phyloP scores from a whole-genome alignment of 2,329 filamentous ascomycete species.

The Sarocladium strictum region DNA sequence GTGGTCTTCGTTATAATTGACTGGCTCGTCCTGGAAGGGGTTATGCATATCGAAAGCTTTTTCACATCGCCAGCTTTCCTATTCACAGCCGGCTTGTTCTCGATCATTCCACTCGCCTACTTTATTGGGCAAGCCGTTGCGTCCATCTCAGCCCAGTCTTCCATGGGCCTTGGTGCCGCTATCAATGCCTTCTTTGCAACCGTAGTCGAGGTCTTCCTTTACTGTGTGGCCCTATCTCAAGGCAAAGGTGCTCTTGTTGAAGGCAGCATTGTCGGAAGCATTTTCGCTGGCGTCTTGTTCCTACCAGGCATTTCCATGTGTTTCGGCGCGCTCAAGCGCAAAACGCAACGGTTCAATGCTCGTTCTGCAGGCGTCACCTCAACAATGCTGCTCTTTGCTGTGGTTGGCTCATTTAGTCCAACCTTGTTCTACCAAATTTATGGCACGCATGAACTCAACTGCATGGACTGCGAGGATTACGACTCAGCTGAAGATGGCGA shows the following conservation, averaged over 20 bases:
- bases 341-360: constrained; percentile 97
- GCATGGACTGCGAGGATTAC: constrained; percentile 56
- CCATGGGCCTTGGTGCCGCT: constrained; percentile 94
- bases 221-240: constrained; percentile 87
- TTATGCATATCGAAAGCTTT: constrained; percentile 63
- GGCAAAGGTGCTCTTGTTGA: constrained; percentile 92
- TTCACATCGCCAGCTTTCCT: constrained; percentile 81
- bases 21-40: constrained; percentile 70
- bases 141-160: constrained; percentile 96
- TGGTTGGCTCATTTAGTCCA: constrained; percentile 90
- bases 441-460: constrained; percentile 92
- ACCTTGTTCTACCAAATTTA: constrained; percentile 99
- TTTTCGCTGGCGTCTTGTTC: constrained; percentile 94
- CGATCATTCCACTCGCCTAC: constrained; percentile 94
- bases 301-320: constrained; percentile 96
- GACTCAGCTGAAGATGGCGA: constrained; percentile 22
- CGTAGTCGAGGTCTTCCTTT: constrained; percentile 93
- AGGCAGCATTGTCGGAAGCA: constrained; percentile 94
- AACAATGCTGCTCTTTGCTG: constrained; percentile 94
- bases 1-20: constrained; percentile 95
- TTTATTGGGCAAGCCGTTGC: constrained; percentile 98
- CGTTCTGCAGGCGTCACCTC: constrained; percentile 94
- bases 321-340: constrained; percentile 94
- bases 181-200: constrained; percentile 99
- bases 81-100: constrained; percentile 77